A percentile compares a stretch with the other conserved stretches of the same genome.
phyloP scores from a whole-genome alignment of 257 asterid genomes.

The Linderniella brevidens region DNA sequence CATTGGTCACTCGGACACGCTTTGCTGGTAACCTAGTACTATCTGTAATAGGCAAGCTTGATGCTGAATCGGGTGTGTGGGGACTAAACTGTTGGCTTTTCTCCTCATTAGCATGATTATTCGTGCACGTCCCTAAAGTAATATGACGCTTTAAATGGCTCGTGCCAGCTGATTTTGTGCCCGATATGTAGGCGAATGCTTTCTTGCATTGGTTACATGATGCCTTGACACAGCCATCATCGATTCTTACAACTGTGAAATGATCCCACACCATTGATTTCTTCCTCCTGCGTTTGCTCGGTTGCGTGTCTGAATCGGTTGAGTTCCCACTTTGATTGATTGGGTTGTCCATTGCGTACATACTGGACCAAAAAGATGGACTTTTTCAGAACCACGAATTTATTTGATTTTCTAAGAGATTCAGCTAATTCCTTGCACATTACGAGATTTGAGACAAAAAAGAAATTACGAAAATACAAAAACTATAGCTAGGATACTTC shows the following conservation, averaged over 20 bases:
- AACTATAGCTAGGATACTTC: too few relatives aligned
- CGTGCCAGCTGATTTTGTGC: slow-evolving; percentile 71
- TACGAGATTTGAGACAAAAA: too few relatives aligned
- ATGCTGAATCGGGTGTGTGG: slow-evolving; percentile 10
- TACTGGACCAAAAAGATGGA: slow-evolving; percentile 18
- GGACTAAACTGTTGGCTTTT: slow-evolving; percentile 17
- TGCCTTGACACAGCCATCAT: slow-evolving; percentile 46
- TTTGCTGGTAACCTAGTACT: slow-evolving; percentile 46
- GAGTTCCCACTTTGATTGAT: slow-evolving; percentile 18
- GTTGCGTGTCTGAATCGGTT: slow-evolving; percentile 33
- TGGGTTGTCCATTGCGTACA: slow-evolving; percentile 30
- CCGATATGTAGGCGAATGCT: slow-evolving; percentile 69
- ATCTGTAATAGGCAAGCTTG: slow-evolving; percentile 18
- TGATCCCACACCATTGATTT: slow-evolving; percentile 86
- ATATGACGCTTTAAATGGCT: slow-evolving; percentile 89
- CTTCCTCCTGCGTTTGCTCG: slow-evolving; percentile 51
- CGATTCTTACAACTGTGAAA: slow-evolving; percentile 38
- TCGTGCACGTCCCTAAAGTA: slow-evolving; percentile 63
- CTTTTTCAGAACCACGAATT: too few relatives aligned
- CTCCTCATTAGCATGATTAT: slow-evolving; percentile 18
- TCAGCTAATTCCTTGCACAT: too few relatives aligned
- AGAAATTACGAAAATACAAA: too few relatives aligned
- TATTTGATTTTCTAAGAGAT: too few relatives aligned
- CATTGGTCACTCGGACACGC: slow-evolving; percentile 37
- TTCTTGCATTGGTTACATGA: slow-evolving; percentile 72